Base-by-base conservation (phyloP, 2,329 filamentous ascomycete species). In the Aspergillus tamarii region DNA sequence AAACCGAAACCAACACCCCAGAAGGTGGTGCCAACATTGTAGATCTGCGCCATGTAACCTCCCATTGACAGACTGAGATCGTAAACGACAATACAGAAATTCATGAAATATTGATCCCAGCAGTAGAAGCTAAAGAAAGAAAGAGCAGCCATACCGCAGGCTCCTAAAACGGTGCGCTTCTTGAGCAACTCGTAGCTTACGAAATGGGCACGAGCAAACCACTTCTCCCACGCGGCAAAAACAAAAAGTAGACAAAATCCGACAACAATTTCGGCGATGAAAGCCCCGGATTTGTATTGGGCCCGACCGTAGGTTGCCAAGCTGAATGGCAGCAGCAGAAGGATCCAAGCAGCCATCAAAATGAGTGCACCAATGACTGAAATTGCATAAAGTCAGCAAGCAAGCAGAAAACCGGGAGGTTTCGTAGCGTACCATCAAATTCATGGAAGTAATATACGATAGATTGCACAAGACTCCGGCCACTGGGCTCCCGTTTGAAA, bases 261-360 rank as follows among this genome's bases (percentile, higher is more conserved):
- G 34, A 89, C 67, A 2, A 88, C 79, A 9, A 82, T 66, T 74
- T 87, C 82, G 34, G 74, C 77, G 62, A 87, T 83, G 65, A 87
- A 83, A 16, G 80, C 70, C 10, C 82, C 77, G 19, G 80, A 80
- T 3, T 74, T 65, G 77, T 83, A 86, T n/a, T 74, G 69, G 7
- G 78, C 68, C 10, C 73, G 70, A 21, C 80, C 76, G 30, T 73
- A 73, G n/a, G 71, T 68, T 56, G 79, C 74, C 23, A 92, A 80
- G 57, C 81, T 87, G 77, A 92, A 89, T 0, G 89, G 87, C 19
- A 92, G 81, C 4, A 92, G 82, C 73, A 92, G 85, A 3, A 91
- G 77, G 2, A 87, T 81, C 72, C 89, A 86, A 0, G 87, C 89
- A 1, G 79, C 81, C 59, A 85, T 84, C 52, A 91, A 79, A 1